Evolutionary conservation across 768 basidiomycete genomes (phyloP).

Genomic region (Suillus subluteus): DNA sequence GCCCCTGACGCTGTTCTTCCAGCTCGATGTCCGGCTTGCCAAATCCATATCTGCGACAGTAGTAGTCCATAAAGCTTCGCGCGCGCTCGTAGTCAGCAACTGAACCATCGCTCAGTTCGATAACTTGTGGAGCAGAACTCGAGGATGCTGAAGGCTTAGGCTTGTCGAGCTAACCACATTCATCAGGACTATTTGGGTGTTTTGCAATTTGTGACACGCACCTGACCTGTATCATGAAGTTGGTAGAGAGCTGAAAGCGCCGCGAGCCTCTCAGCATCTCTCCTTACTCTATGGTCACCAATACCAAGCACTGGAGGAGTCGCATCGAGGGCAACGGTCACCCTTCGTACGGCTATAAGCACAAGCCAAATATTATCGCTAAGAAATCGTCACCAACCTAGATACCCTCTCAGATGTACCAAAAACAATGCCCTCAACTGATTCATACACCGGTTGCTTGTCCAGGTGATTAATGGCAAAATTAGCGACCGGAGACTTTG

Average conservation of each 20-base stretch:
- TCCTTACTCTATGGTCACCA: conserved; percentile 62
- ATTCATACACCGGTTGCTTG: conserved; percentile 31
- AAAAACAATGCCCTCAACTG: conserved; percentile 27
- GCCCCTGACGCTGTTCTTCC: conserved; percentile 36
- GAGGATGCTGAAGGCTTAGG: conserved; percentile 23
- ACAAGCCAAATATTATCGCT: background rate
- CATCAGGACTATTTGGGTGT: conserved; percentile 9
- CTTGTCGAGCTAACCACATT: conserved; percentile 30
- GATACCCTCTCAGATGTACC: conserved; percentile 11
- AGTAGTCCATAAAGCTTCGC: conserved; percentile 93
- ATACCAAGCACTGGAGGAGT: conserved; percentile 52
- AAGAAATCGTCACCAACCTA: conserved; percentile 5
- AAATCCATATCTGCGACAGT: conserved; percentile 81
- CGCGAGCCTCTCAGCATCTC: conserved; percentile 75
- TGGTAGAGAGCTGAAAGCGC: conserved; percentile 77
- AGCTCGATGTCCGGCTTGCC: conserved; percentile 72
- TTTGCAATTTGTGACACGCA: conserved; percentile 42
- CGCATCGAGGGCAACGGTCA: conserved; percentile 30
- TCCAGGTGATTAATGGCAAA: conserved; percentile 26
- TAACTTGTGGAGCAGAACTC: conserved; percentile 22
- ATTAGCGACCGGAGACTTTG: conserved; percentile 57
- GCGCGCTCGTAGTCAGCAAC: conserved; percentile 71
- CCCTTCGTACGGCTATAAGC: conserved; percentile 19
- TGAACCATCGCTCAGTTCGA: conserved; percentile 63
- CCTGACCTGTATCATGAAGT: conserved; percentile 62